Evolutionary conservation across 176 grass and related monocot genomes (phyloP).

Genomic region (Tuctoria greenei): DNA sequence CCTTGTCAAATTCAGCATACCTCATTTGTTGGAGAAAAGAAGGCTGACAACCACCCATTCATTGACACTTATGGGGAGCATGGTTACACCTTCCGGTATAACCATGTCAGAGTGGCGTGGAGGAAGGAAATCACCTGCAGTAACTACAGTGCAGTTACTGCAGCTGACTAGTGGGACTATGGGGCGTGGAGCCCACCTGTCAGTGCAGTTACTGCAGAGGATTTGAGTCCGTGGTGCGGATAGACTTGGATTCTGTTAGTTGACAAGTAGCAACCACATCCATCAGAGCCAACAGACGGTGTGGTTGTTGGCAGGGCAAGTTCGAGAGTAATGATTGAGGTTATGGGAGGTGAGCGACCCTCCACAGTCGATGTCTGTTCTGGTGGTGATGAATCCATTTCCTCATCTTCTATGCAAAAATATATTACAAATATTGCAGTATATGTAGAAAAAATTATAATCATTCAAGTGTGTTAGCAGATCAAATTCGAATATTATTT

Average conservation of each 20-base stretch:
- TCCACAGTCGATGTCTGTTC: background rate
- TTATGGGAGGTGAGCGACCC: background rate
- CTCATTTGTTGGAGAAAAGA: conserved; percentile 39
- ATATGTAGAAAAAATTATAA: too few species aligned
- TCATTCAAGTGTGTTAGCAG: too few species aligned
- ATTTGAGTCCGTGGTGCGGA: too few species aligned
- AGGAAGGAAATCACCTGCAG: too few species aligned
- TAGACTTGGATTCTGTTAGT: conserved; percentile 52
- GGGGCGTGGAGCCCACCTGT: too few species aligned
- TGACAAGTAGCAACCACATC: conserved; percentile 28
- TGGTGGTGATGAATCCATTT: too few species aligned
- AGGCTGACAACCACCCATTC: conserved; percentile 66
- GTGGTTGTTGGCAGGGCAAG: background rate
- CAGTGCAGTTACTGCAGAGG: too few species aligned
- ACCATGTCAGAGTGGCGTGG: conserved; percentile 29
- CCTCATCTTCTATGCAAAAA: too few species aligned
- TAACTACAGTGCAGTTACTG: too few species aligned
- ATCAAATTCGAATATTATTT: too few species aligned
- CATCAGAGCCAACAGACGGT: background rate
- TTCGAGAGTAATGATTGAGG: conserved; percentile 2
- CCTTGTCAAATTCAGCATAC: conserved; percentile 27
- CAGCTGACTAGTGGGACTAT: too few species aligned
- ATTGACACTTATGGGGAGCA: conserved; percentile 61
- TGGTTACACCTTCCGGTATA: conserved; percentile 43
- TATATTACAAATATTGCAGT: too few species aligned